Evolutionary conservation across 164 flowering plant genomes (phyloP), one percentile per base, ranked within the genome.

Genomic region (Santalum album): DNA sequence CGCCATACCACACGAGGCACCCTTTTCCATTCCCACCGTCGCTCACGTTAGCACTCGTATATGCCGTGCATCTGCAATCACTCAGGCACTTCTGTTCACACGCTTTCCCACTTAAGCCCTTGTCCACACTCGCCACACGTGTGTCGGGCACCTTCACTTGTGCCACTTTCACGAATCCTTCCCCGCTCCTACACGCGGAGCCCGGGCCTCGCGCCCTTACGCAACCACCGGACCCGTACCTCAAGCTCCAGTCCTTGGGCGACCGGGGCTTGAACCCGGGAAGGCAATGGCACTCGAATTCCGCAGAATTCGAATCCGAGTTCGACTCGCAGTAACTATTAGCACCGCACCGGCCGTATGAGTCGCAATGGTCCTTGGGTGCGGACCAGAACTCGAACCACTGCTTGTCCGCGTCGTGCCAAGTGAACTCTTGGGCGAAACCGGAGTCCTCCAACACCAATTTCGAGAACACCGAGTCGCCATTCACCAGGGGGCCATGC

Each of bases 171-270:
- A 44, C 25, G 50, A 79, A 79, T 24, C 72, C 72, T 1, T 67
- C 67, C 0, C 58, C 57, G 3, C 25, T 62, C 26, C 68, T 35
- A 23, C 80, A 75, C 34, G 57, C 59, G 1, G 69, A 48, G 1
- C 1, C 16, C 9, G 6, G 34, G 6, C 17, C 57, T 12, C 22
- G 10, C 15, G 20, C 51, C 56, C 75, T 57, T 20, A 50, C 51
- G 19, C 82, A 77, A 11, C 87, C 87, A 1, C 26, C 69, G 3
- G 80, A 69, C 22, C 72, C 65, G 15, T 72, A 72, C 39, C 71
- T 49, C 43, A 54, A 19, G 17, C 1, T 49, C 83, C 83, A 78
- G 1, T 65, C 75, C 0, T 25, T 15, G 0, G 66, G 55, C 1
- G 50, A 36, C 32, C 49, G 66, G n/a, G 80, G 81, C 18, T 68